Percentiles rank a stretch among this genome's conserved stretches.
These are phyloP conservation scores for Hypoxylon intermedium DNA, from an alignment of 495 filamentous ascomycete genomes.

Conservation along the genomic window DNA sequence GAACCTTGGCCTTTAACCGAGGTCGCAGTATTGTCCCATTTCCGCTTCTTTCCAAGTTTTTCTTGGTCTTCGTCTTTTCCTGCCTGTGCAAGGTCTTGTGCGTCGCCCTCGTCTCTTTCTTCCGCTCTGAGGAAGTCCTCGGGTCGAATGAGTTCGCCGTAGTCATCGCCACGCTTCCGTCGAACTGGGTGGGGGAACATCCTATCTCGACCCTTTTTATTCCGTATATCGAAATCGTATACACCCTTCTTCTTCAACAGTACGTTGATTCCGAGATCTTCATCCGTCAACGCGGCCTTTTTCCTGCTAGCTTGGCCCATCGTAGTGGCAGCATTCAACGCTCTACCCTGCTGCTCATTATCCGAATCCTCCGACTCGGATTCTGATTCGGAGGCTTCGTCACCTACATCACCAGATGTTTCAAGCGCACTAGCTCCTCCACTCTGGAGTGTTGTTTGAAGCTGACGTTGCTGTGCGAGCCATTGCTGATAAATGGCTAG, in stretches of 20 bases:
- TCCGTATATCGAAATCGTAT: constrained; percentile 91
- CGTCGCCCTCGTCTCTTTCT: constrained; percentile 84
- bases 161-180: constrained; percentile 84
- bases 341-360: constrained; percentile 88
- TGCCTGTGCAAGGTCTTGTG: constrained; percentile 57
- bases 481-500: constrained; percentile 86
- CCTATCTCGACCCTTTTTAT: constrained; percentile 89
- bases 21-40: constrained; percentile 77
- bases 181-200: constrained; percentile 89
- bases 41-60: constrained; percentile 87
- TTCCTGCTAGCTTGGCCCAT: constrained; percentile 80
- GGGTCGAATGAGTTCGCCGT: constrained; percentile 88
- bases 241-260: constrained; percentile 85
- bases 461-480: constrained; percentile 79
- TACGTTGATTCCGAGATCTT: constrained; percentile 89
- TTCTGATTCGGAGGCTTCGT: constrained; percentile 80
- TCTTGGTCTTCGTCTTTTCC: constrained; percentile 59
- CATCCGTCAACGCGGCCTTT: constrained; percentile 80
- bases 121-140: constrained; percentile 95
- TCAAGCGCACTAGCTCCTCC: constrained; percentile 71
- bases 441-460: constrained; percentile 75
- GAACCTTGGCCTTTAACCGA: constrained; percentile 47
- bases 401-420: constrained; percentile 75
- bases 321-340: constrained; percentile 84
- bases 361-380: constrained; percentile 89